Percentiles rank a stretch among this genome's conserved stretches.
phyloP scores from a whole-genome alignment of 331 rosid species.

The Acacia concinna region DNA sequence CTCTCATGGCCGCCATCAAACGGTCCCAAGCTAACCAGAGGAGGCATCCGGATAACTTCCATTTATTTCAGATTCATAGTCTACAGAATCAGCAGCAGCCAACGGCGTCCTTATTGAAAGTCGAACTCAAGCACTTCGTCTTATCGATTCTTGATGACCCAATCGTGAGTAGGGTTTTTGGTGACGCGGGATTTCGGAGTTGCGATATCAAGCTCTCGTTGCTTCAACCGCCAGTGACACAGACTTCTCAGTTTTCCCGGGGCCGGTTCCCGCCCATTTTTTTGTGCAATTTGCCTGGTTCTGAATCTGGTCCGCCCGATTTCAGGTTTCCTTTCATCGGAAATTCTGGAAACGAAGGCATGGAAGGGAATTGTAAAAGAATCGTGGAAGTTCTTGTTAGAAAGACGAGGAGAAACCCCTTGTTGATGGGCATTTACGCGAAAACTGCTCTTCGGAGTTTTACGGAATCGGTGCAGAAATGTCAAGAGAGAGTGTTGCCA shows the following conservation, averaged over 20 bases:
- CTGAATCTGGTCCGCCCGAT: conserved; percentile 41
- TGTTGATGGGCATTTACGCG: conserved; percentile 65
- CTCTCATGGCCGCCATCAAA: conserved; percentile 87
- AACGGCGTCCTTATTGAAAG: conserved; percentile 53
- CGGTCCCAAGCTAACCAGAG: conserved; percentile 88
- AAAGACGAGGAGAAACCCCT: conserved; percentile 54
- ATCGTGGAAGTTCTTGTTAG: conserved; percentile 48
- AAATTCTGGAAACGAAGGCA: background rate
- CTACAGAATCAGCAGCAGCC: conserved; percentile 48
- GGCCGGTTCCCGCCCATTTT: conserved; percentile 63
- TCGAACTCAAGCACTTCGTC: conserved; percentile 70
- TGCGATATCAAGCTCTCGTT: conserved; percentile 62
- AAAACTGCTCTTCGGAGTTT: conserved; percentile 53
- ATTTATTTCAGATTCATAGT: conserved; percentile 51
- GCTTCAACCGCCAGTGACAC: conserved; percentile 60
- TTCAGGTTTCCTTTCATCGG: conserved; percentile 46
- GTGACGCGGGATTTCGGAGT: conserved; percentile 70
- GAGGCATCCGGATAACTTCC: conserved; percentile 74
- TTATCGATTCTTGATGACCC: conserved; percentile 82
- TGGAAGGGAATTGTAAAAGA: conserved; percentile 59
- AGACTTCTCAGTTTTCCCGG: conserved; percentile 38
- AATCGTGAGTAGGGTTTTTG: conserved; percentile 74
- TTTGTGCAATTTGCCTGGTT: conserved; percentile 48
- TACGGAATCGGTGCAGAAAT: conserved; percentile 39
- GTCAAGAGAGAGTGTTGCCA: conserved; percentile 34